Evolutionary conservation across 495 filamentous ascomycete genomes (phyloP).

Genomic region (Talaromyces nanjingensis): DNA sequence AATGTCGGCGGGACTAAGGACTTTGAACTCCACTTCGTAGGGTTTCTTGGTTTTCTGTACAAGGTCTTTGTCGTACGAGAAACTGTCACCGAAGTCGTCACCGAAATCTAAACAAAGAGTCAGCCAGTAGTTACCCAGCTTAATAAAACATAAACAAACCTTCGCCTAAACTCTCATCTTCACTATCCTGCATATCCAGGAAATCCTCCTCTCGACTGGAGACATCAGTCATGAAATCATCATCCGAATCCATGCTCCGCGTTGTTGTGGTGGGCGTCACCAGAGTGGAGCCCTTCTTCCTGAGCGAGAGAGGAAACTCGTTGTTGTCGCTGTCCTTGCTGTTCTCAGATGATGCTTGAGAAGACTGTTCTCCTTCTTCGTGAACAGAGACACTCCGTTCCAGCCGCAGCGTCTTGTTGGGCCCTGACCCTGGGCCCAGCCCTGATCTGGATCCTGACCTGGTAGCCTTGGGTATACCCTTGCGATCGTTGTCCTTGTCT

Average conservation of each 20-base stretch:
- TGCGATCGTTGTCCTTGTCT: background rate
- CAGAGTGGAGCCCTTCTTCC: slow-evolving; percentile 18
- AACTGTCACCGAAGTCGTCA: slow-evolving; percentile 69
- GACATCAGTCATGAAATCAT: slow-evolving; percentile 84
- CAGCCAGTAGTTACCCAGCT: slow-evolving; percentile 1
- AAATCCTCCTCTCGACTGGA: slow-evolving; percentile 74
- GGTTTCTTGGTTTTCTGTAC: slow-evolving; percentile 60
- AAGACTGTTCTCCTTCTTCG: slow-evolving; percentile 14
- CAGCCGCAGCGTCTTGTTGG: slow-evolving; percentile 1
- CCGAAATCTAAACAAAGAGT: slow-evolving; percentile 54
- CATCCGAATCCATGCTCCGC: slow-evolving; percentile 84
- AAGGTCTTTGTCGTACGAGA: slow-evolving; percentile 69
- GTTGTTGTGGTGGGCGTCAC: slow-evolving; percentile 41
- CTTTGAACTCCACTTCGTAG: slow-evolving; percentile 80
- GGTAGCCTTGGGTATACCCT: background rate
- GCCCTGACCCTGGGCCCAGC: slow-evolving; percentile 6
- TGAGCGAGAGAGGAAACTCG: slow-evolving; percentile 11
- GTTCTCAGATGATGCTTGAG: background rate
- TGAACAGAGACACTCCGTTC: slow-evolving; percentile 7
- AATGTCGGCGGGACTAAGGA: slow-evolving; percentile 73
- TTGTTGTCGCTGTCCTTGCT: slow-evolving; percentile 5
- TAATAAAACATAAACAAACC: slow-evolving; percentile 43
- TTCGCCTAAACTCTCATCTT: slow-evolving; percentile 70
- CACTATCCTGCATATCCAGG: slow-evolving; percentile 58
- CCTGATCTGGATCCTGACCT: background rate